These are phyloP conservation scores for Boletellus sp. DNA, from an alignment of 768 basidiomycete species.

Conservation along the genomic window DNA sequence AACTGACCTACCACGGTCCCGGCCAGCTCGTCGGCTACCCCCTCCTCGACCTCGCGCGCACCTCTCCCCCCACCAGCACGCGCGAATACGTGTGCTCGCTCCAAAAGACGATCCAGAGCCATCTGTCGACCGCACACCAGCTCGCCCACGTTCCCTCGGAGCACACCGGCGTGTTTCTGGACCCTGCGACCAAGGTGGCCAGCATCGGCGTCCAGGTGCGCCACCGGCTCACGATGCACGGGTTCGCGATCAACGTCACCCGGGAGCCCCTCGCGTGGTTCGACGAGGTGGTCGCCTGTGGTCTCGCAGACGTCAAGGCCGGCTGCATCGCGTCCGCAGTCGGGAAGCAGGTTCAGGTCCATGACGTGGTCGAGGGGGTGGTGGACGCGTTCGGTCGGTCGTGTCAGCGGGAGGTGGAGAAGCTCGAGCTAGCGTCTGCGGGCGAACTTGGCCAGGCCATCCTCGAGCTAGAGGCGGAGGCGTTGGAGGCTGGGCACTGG, in stretches of 20 bases:
- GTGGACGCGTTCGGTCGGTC: conserved; percentile 44
- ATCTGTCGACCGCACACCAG: conserved; percentile 59
- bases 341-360: conserved; percentile 39
- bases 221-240: conserved; percentile 91
- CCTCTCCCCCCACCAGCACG: conserved; percentile 65
- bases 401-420: conserved; percentile 48
- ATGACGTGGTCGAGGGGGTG: conserved; percentile 51
- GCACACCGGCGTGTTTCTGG: conserved; percentile 88
- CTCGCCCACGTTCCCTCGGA: conserved; percentile 58
- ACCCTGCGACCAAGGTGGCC: conserved; percentile 77
- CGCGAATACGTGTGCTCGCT: conserved; percentile 84
- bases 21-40: conserved; percentile 97
- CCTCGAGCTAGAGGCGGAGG: conserved; percentile 43
- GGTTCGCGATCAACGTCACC: conserved; percentile 90
- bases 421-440: conserved; percentile 39
- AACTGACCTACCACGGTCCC: conserved; percentile 96
- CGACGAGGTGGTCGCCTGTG: conserved; percentile 84
- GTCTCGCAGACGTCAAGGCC: conserved; percentile 77
- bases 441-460: conserved; percentile 50
- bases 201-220: conserved; percentile 97
- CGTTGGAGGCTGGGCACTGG: conserved; percentile 43
- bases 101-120: conserved; percentile 64
- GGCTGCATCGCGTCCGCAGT: conserved; percentile 56
- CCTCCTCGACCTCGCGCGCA: conserved; percentile 81
- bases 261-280: conserved; percentile 83